These are phyloP conservation scores for Candida cerambycidarum DNA, from an alignment of 805 yeast species.

Conservation along the genomic window DNA sequence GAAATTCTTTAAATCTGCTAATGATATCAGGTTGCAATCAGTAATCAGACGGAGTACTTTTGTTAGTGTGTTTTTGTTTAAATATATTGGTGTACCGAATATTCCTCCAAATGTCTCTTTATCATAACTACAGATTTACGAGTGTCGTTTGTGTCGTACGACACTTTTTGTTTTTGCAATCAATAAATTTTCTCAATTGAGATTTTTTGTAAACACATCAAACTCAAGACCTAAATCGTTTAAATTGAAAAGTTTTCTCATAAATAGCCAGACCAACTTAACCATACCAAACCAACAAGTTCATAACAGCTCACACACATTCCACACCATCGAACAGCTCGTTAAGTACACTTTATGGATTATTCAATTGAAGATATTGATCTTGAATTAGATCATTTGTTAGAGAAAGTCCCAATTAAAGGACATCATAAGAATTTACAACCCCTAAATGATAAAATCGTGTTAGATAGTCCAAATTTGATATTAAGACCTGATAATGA, in stretches of 20 bases:
- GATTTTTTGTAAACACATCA: slow-evolving; percentile 10
- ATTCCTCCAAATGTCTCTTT: neutral
- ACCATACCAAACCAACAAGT: neutral
- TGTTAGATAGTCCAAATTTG: slow-evolving; percentile 6
- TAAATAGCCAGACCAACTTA: neutral
- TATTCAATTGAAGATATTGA: slow-evolving; percentile 7
- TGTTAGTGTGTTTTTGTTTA: no score
- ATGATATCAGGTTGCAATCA: no score
- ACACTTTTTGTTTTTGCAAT: slow-evolving; percentile 3
- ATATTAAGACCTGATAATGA: slow-evolving; percentile 9
- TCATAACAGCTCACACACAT: neutral
- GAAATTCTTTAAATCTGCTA: no score
- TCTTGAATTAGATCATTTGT: slow-evolving; percentile 10
- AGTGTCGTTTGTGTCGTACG: slow-evolving; percentile 1
- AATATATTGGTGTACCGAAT: no score
- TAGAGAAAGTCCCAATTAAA: slow-evolving; percentile 6
- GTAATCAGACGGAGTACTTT: no score
- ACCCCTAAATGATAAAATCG: slow-evolving; percentile 5
- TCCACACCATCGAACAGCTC: no score
- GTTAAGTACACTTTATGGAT: slow-evolving; percentile 3
- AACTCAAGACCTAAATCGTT: neutral
- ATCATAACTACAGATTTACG: slow-evolving; percentile 3
- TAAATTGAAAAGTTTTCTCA: slow-evolving; percentile 5
- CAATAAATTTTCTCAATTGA: slow-evolving; percentile 10
- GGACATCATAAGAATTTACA: slow-evolving; percentile 3